These are phyloP conservation scores for Naegleria fowleri DNA, from an alignment of 208 protist genomes.

Conservation along the genomic window DNA sequence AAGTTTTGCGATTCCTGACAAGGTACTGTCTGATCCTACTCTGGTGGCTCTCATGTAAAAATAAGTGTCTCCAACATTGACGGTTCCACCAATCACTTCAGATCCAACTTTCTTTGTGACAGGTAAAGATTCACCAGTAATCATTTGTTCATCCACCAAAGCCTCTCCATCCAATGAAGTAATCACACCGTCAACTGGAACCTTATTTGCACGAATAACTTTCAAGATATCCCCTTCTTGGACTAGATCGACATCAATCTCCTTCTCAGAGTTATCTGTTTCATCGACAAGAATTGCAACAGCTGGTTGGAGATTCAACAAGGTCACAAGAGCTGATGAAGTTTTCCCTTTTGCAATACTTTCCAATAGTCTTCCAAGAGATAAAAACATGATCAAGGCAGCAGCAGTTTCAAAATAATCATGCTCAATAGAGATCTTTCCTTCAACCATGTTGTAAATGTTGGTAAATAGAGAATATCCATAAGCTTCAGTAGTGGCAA, in stretches of 20 bases:
- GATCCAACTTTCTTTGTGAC: slow-evolving; percentile 48
- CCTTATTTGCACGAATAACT: slow-evolving; percentile 68
- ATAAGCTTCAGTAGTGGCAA: slow-evolving; percentile 10
- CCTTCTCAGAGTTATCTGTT: slow-evolving; percentile 31
- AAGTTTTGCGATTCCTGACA: slow-evolving; percentile 86
- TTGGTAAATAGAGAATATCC: neutral
- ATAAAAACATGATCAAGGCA: slow-evolving; percentile 88
- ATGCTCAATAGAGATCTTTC: slow-evolving; percentile 32
- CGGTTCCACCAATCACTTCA: slow-evolving; percentile 46
- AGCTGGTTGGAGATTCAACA: slow-evolving; percentile 66
- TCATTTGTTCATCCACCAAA: slow-evolving; percentile 83
- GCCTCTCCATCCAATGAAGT: slow-evolving; percentile 55
- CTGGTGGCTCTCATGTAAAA: neutral
- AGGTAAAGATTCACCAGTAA: slow-evolving; percentile 85
- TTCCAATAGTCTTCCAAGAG: slow-evolving; percentile 90
- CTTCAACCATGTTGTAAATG: neutral
- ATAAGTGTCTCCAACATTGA: slow-evolving; percentile 37
- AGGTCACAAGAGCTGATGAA: slow-evolving; percentile 65
- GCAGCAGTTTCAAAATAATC: slow-evolving; percentile 89
- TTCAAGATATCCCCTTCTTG: slow-evolving; percentile 59
- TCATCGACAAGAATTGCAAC: slow-evolving; percentile 45
- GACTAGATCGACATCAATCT: slow-evolving; percentile 50
- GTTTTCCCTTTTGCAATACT: slow-evolving; percentile 79
- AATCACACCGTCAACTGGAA: slow-evolving; percentile 85
- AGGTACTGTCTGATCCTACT: slow-evolving; percentile 60